These are phyloP conservation scores for Ophiocytium majus DNA, from an alignment of 352 stramenopile species.

Conservation along the genomic window DNA sequence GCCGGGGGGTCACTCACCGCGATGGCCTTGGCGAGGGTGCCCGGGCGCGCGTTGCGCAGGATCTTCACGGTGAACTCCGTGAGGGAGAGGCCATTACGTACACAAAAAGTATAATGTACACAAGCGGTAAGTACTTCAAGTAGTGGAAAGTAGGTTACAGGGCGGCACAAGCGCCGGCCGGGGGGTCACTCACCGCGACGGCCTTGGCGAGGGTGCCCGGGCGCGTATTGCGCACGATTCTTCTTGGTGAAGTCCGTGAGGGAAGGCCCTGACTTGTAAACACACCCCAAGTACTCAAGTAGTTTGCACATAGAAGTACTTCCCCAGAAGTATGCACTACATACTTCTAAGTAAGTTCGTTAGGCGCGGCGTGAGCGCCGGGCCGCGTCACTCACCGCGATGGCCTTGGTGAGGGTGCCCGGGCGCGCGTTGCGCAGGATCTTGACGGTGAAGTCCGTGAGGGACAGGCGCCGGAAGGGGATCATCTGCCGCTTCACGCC, in stretches of 20 bases:
- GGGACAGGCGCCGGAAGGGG: constrained; percentile 90
- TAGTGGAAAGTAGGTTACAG: too few species aligned
- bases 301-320: too few species aligned
- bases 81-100: constrained; percentile 90
- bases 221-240: constrained; percentile 86
- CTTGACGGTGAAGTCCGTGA: constrained; percentile 94
- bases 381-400: constrained; percentile 57
- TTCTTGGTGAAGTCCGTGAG: constrained; percentile 94
- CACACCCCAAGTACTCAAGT: too few species aligned
- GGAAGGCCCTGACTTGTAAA: too few species aligned
- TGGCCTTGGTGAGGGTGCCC: constrained; percentile 89
- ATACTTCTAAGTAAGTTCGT: too few species aligned
- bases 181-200: constrained; percentile 61
- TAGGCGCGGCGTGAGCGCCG: too few species aligned
- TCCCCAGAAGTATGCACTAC: too few species aligned
- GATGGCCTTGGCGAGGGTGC: constrained; percentile 88
- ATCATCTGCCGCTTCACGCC: constrained; percentile 97
- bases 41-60: constrained; percentile 83
- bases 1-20: constrained; percentile 53
- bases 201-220: constrained; percentile 90
- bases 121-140: too few species aligned
- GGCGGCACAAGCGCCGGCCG: too few species aligned
- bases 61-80: constrained; percentile 95
- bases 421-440: constrained; percentile 88
- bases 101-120: too few species aligned